A percentile compares a stretch with the other conserved stretches of the same genome.
These are phyloP conservation scores for Ganoderma meredithae DNA, from an alignment of 1,284 basidiomycete species.

Conservation along the genomic window DNA sequence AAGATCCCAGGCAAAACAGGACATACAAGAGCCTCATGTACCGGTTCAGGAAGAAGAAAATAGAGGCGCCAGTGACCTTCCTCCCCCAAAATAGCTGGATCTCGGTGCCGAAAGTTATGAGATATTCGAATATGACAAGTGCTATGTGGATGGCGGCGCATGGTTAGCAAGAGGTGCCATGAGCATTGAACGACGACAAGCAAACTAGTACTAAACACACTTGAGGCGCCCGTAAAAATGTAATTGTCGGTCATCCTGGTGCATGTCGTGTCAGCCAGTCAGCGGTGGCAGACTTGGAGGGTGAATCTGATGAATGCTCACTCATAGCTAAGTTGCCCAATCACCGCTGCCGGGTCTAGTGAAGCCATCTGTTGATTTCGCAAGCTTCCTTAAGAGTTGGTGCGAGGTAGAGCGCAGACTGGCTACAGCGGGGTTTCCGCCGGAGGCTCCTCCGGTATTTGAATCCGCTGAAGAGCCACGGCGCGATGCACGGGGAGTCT, in stretches of 20 bases:
- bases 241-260: neutral
- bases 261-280: neutral
- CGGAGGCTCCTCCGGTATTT: no score
- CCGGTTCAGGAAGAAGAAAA: constrained; percentile 5
- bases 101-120: constrained; percentile 9
- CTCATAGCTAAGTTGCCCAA: neutral
- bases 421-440: no score
- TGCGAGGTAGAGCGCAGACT: no score
- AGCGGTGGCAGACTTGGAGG: neutral
- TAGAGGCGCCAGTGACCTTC: constrained; percentile 3
- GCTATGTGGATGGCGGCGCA: neutral
- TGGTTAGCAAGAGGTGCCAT: neutral
- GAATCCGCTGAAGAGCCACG: no score
- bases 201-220: neutral
- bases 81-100: constrained; percentile 9
- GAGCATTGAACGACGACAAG: neutral
- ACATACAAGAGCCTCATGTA: neutral
- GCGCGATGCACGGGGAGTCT: no score
- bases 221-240: neutral
- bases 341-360: neutral
- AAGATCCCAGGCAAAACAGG: neutral
- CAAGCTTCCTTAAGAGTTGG: no score
- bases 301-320: neutral
- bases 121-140: constrained; percentile 6
- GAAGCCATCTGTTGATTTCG: neutral